Evolutionary conservation across 2,329 filamentous ascomycete species (phyloP).

Genomic region (Septoria petroselini): DNA sequence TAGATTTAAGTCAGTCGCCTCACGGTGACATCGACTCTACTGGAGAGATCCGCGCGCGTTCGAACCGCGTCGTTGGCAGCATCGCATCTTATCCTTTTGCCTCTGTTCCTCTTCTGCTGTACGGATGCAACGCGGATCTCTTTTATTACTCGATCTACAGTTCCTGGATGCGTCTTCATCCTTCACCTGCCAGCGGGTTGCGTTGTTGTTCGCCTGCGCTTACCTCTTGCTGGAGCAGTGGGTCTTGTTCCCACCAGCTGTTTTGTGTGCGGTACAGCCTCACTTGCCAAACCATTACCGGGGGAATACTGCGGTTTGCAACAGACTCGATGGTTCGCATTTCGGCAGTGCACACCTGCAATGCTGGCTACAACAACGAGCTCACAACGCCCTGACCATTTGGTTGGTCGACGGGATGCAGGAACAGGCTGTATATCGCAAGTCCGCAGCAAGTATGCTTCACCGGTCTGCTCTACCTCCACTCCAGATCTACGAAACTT

Average conservation of each 20-base stretch:
- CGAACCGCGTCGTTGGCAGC: slow-evolving; percentile 25
- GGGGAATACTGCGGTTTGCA: too few species aligned
- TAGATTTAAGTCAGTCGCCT: slow-evolving; percentile 30
- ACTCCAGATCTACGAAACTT: not conserved
- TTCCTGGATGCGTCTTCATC: too few species aligned
- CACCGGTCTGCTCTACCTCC: slow-evolving; percentile 4
- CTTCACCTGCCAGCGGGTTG: too few species aligned
- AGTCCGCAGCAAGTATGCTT: not conserved
- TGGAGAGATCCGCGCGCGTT: slow-evolving; percentile 33
- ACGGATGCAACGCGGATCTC: too few species aligned
- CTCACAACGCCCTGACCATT: not conserved
- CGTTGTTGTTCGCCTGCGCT: too few species aligned
- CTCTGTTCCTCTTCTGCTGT: not conserved
- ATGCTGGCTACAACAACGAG: too few species aligned
- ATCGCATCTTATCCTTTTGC: not conserved
- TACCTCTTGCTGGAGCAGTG: too few species aligned
- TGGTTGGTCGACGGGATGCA: not conserved
- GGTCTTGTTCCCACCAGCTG: too few species aligned
- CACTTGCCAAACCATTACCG: not conserved
- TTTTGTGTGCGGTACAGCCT: not conserved
- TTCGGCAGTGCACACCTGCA: too few species aligned
- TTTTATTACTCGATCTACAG: too few species aligned
- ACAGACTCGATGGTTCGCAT: too few species aligned
- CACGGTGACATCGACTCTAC: slow-evolving; percentile 25
- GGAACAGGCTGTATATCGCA: slow-evolving; percentile 7